A percentile compares a stretch with the other conserved stretches of the same genome.
phyloP scores from a whole-genome alignment of 306 rosid genomes.

The Acmispon strigosus region DNA sequence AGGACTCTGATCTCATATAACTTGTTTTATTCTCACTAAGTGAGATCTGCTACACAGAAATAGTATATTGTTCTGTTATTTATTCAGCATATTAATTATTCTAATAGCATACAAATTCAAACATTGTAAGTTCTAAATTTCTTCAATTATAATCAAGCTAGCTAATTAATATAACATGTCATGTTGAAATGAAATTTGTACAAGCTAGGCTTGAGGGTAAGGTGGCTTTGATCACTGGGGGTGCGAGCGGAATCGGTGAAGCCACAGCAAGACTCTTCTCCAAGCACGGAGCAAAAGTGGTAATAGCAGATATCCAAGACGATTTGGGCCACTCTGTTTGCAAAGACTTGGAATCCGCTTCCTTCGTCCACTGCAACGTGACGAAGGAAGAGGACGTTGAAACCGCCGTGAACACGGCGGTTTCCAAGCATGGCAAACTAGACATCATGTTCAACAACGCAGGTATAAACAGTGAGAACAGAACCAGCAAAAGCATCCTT shows the following conservation, averaged over 20 bases:
- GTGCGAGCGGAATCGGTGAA: slow-evolving; percentile 50
- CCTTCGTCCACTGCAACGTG: slow-evolving; percentile 45
- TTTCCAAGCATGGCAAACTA: slow-evolving; percentile 34
- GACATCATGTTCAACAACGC: slow-evolving; percentile 66
- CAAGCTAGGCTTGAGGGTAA: slow-evolving; percentile 59
- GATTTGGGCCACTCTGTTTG: slow-evolving; percentile 27
- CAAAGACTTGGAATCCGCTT: not conserved
- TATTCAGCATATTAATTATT: no score
- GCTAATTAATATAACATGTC: no score
- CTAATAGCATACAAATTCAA: no score
- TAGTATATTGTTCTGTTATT: no score
- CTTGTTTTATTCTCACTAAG: no score
- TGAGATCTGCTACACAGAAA: no score
- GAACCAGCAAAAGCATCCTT: slow-evolving; percentile 21
- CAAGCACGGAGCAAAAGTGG: slow-evolving; percentile 40
- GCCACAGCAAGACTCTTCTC: slow-evolving; percentile 37
- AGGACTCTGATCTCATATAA: no score
- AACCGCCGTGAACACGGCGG: slow-evolving; percentile 18
- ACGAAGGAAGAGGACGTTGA: slow-evolving; percentile 29
- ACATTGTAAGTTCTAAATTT: no score
- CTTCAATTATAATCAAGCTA: no score
- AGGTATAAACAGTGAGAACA: not conserved
- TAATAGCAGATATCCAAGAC: slow-evolving; percentile 43
- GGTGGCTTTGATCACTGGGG: slow-evolving; percentile 38
- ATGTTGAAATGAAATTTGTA: no score